A percentile compares a stretch with the other conserved stretches of the same genome.
Evolutionary conservation across 2,329 filamentous ascomycete species (phyloP).

Genomic region (Mycosphaerella sp.): DNA sequence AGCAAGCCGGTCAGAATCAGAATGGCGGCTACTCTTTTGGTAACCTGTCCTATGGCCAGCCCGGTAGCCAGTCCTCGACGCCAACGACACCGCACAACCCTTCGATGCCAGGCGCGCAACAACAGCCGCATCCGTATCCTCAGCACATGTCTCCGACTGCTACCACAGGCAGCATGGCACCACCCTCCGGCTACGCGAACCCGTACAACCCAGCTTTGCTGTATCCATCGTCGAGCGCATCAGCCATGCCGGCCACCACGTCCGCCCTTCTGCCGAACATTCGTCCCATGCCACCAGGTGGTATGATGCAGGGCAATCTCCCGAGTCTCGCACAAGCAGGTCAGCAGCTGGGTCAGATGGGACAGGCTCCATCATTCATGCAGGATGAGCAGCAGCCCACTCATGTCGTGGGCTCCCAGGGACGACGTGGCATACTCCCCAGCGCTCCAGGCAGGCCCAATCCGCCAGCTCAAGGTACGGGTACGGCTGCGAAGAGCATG

Average conservation of each 20-base stretch:
- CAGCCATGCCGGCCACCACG: slow-evolving; percentile 8
- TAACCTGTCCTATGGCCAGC: slow-evolving; percentile 30
- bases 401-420: slow-evolving; percentile 92
- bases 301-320: slow-evolving; percentile 31
- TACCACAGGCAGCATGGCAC: slow-evolving; percentile 33
- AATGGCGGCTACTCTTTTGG: slow-evolving; percentile 32
- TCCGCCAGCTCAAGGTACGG: slow-evolving; percentile 63
- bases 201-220: slow-evolving; percentile 29
- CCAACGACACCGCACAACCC: slow-evolving; percentile 33
- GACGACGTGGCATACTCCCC: slow-evolving; percentile 81
- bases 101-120: slow-evolving; percentile 24
- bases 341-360: slow-evolving; percentile 26
- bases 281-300: slow-evolving; percentile 38
- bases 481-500: slow-evolving; percentile 58
- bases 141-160: slow-evolving; percentile 15
- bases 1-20: slow-evolving; percentile 20
- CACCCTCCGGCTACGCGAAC: slow-evolving; percentile 29
- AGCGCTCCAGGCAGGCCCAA: slow-evolving; percentile 81
- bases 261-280: slow-evolving; percentile 35
- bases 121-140: slow-evolving; percentile 12
- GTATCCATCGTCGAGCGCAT: slow-evolving; percentile 17
- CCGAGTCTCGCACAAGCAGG: slow-evolving; percentile 33
- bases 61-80: slow-evolving; percentile 30
- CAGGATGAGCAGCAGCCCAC: slow-evolving; percentile 53
- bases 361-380: slow-evolving; percentile 33